phyloP scores from a whole-genome alignment of 345 rosid genomes.

The Brassica carinata region DNA sequence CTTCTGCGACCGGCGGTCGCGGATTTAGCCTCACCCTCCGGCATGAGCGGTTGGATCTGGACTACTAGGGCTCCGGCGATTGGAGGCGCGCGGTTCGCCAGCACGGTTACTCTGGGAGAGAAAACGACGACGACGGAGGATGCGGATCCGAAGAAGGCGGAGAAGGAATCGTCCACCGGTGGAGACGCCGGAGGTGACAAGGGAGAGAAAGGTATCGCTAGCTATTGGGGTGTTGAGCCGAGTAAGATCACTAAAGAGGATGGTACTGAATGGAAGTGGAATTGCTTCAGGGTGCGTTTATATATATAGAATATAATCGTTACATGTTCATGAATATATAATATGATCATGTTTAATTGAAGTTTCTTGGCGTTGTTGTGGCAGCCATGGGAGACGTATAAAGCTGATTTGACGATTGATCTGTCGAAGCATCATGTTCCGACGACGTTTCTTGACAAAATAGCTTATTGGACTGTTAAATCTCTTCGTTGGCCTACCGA shows the following conservation, averaged over 20 bases:
- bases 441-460: slow-evolving; percentile 48
- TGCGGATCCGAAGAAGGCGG: slow-evolving; percentile 15
- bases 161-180: not conserved
- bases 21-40: not conserved
- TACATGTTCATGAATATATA: not conserved
- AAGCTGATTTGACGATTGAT: slow-evolving; percentile 62
- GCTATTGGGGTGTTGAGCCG: slow-evolving; percentile 61
- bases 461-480: slow-evolving; percentile 76
- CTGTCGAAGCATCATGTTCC: slow-evolving; percentile 74
- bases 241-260: slow-evolving; percentile 51
- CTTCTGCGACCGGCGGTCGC: slow-evolving; percentile 19
- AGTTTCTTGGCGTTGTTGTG: not conserved
- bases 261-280: slow-evolving; percentile 66
- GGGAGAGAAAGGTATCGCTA: slow-evolving; percentile 41
- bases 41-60: slow-evolving; percentile 18
- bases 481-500: slow-evolving; percentile 72
- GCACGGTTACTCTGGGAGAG: slow-evolving; percentile 36
- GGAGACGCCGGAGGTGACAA: slow-evolving; percentile 25
- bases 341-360: not conserved
- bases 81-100: slow-evolving; percentile 30
- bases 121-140: slow-evolving; percentile 4
- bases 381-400: slow-evolving; percentile 56
- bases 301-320: not conserved
- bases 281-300: slow-evolving; percentile 52
- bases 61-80: slow-evolving; percentile 12